Percentiles rank a stretch among this genome's conserved stretches.
Evolutionary conservation across 1,139 yeast genomes (phyloP).

Genomic region (Wickerhamomyces sp.): DNA sequence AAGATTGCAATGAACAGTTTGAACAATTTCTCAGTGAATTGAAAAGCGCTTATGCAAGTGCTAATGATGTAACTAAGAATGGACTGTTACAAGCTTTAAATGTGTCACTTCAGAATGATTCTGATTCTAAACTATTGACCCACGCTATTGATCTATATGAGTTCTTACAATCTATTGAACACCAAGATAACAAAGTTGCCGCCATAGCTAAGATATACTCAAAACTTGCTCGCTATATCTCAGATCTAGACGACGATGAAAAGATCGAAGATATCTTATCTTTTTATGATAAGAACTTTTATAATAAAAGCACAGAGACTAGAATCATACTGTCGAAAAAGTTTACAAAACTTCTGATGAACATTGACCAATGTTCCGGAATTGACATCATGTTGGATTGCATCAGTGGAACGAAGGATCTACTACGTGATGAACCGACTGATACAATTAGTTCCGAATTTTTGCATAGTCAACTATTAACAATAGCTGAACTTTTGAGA

Average conservation of each 20-base stretch:
- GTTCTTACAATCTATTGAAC: conserved; percentile 11
- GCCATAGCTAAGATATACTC: conserved; percentile 26
- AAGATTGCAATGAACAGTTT: conserved; percentile 14
- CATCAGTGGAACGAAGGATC: conserved; percentile 14
- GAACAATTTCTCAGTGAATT: conserved; percentile 29
- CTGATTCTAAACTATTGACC: conserved; percentile 6
- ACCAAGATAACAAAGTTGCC: conserved; percentile 16
- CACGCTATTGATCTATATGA: conserved; percentile 3
- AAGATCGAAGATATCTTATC: conserved; percentile 39
- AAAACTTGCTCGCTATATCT: conserved; percentile 14
- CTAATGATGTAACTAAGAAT: conserved; percentile 6
- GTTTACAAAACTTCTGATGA: conserved; percentile 25
- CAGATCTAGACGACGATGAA: conserved; percentile 25
- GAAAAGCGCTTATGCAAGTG: conserved; percentile 8
- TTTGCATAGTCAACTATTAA: conserved; percentile 28
- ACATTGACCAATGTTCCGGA: conserved; percentile 24
- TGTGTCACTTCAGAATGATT: conserved; percentile 19
- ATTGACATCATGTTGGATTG: conserved; percentile 23
- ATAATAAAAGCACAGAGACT: conserved; percentile 26
- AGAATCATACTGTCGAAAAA: conserved; percentile 30
- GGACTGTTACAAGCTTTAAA: conserved; percentile 19
- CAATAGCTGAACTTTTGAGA: conserved; percentile 34
- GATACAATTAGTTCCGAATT: conserved; percentile 27
- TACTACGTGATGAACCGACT: conserved; percentile 13
- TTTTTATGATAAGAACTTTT: conserved; percentile 38